These are phyloP conservation scores for Euphrasia confusa DNA, from an alignment of 257 asterid genomes.

Conservation along the genomic window DNA sequence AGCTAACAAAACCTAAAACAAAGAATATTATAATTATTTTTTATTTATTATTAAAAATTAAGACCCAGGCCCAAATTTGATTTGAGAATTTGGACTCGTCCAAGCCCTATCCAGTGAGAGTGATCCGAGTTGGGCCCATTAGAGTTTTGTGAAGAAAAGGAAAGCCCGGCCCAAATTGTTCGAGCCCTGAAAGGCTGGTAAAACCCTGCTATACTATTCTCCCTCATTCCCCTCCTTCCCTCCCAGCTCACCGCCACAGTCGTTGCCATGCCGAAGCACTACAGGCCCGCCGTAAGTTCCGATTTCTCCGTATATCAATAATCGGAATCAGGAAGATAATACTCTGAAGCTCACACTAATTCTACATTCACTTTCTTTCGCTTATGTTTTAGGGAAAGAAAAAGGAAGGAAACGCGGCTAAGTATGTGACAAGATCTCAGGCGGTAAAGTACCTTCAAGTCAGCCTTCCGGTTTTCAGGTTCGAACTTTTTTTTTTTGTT, in stretches of 20 bases:
- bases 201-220: conserved; percentile 20
- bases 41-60: too few species aligned
- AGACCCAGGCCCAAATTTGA: background rate
- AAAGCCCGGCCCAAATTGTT: conserved; percentile 11
- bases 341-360: background rate
- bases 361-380: background rate
- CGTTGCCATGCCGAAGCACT: conserved; percentile 53
- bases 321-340: background rate
- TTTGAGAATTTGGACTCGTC: background rate
- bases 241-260: background rate
- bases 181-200: background rate
- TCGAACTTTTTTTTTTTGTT: background rate
- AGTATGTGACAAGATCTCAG: conserved; percentile 80
- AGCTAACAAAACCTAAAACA: too few species aligned
- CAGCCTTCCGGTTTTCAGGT: conserved; percentile 90
- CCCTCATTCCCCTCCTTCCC: background rate
- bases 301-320: background rate
- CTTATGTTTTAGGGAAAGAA: conserved; percentile 69
- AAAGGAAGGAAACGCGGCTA: conserved; percentile 96
- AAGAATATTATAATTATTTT: too few species aligned
- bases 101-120: background rate
- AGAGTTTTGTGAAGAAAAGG: background rate
- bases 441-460: conserved; percentile 82
- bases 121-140: background rate
- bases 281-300: conserved; percentile 47